Evolutionary conservation across 2,329 filamentous ascomycete species (phyloP).

Genomic region (Penicillium sp.): DNA sequence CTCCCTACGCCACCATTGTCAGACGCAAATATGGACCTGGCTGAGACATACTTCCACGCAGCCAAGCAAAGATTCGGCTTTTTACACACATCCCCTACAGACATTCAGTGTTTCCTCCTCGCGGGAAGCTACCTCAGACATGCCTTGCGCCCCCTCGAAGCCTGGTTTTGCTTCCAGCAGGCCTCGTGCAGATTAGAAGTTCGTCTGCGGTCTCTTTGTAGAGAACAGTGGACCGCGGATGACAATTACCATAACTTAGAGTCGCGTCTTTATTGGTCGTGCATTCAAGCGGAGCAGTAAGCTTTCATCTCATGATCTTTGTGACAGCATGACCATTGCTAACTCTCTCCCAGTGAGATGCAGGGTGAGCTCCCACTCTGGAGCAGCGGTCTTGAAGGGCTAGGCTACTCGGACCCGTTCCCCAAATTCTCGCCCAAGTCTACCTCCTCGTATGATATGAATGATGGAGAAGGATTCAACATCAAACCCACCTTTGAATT

Average conservation of each 20-base stretch:
- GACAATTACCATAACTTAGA: conserved; percentile 26
- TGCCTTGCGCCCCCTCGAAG: conserved; percentile 23
- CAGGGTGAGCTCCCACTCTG: conserved; percentile 26
- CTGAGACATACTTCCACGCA: conserved; percentile 26
- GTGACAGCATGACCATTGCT: not conserved
- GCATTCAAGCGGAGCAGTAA: conserved; percentile 29
- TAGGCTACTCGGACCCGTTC: conserved; percentile 24
- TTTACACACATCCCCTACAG: conserved; percentile 22
- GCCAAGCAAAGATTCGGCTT: conserved; percentile 27
- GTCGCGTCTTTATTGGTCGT: conserved; percentile 28
- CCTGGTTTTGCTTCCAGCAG: conserved; percentile 29
- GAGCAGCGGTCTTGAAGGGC: conserved; percentile 22
- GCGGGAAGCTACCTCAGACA: conserved; percentile 25
- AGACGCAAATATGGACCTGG: conserved; percentile 22
- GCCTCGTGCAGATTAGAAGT: conserved; percentile 28
- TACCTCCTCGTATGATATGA: conserved; percentile 15
- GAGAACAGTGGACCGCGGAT: conserved; percentile 25
- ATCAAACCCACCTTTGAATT: conserved; percentile 5
- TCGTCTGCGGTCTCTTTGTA: conserved; percentile 22
- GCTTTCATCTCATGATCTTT: not conserved
- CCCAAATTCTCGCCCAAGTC: conserved; percentile 15
- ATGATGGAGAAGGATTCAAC: conserved; percentile 6
- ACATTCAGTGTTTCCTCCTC: conserved; percentile 27
- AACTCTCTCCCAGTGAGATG: conserved; percentile 20
- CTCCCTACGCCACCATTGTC: conserved; percentile 16